Base-by-base conservation (phyloP, 345 rosid species). In the Luvunga scandens region DNA sequence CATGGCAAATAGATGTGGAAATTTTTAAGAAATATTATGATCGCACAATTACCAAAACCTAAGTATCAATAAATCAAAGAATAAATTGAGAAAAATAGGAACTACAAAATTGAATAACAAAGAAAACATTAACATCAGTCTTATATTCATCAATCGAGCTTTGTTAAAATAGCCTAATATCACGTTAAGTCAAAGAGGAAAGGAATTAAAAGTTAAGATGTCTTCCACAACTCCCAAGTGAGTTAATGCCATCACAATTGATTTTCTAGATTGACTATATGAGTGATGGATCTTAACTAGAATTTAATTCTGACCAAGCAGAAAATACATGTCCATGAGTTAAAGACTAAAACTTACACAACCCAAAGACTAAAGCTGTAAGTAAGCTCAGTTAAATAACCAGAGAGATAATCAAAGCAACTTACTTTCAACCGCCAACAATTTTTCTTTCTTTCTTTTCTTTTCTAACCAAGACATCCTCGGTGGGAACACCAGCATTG, bases 1-100 rank as follows among this genome's bases (percentile, higher is more conserved):
- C 57, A 81, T 65, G 33, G 79, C 12, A 65, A 80, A 65, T 79
- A 16, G 53, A 73, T 38, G 31, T 42, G 71, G 64, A 66, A 59
- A 22, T 1, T 18, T 75, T 69, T 18, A 71, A 50, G 56, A 73
- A 70, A 56, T 16, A 28, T 42, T 64, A 31, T 48, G n/a, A 9
- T 42, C 60, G 6, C 31, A 19, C 31, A 65, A 65, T 56, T 14
- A 24, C 60, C 28, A 30, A 55, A 76, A 38, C 34, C 36, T 0
- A 75, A 27, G 56, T 9, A 25, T 21, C 2, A 42, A 38, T 9
- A 55, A 71, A 71, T 27, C 31, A 28, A 50, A 53, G 3, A 30
- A 48, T 50, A 5, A 75, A 48, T 33, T 6, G 36, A 30, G 60
- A 3, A 55, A 33, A 62, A 73, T 61, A 73, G n/a, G 30, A 39